These are phyloP conservation scores for Ceratocystis eucalypticola DNA, from an alignment of 2,329 filamentous ascomycete species.

Conservation along the genomic window DNA sequence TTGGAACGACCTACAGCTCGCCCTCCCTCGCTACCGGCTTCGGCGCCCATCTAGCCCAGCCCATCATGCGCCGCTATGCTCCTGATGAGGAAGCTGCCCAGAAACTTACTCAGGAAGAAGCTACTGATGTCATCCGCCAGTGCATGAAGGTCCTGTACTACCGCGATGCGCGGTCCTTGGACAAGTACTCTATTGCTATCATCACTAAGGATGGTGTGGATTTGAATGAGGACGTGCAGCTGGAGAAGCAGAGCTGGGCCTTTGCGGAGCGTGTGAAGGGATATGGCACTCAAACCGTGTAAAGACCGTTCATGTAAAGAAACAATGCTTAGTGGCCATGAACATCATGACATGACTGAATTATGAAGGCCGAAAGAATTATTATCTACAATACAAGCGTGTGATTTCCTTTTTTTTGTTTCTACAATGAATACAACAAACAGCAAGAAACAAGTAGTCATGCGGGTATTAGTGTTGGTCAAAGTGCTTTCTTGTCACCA, in stretches of 20 bases:
- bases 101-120: constrained; percentile 61
- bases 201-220: constrained; percentile 83
- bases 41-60: constrained; percentile 82
- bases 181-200: constrained; percentile 81
- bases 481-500: too few species aligned
- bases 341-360: not conserved
- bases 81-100: constrained; percentile 70
- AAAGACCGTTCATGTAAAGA: constrained; percentile 20
- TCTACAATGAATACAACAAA: not conserved
- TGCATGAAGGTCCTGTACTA: constrained; percentile 99
- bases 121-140: constrained; percentile 69
- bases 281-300: constrained; percentile 74
- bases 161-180: constrained; percentile 82
- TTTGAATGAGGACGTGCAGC: constrained; percentile 67
- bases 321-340: not conserved
- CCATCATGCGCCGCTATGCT: constrained; percentile 70
- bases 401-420: constrained; percentile 7
- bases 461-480: too few species aligned
- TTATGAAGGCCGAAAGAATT: constrained; percentile 7
- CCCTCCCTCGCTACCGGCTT: constrained; percentile 89
- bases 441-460: not conserved
- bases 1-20: constrained; percentile 80
- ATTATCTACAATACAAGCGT: constrained; percentile 16
- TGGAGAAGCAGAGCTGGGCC: constrained; percentile 94
- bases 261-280: constrained; percentile 92